A percentile compares a stretch with the other conserved stretches of the same genome.
phyloP scores from a whole-genome alignment of 2,329 filamentous ascomycete species.

The Aspergillus sp. region DNA sequence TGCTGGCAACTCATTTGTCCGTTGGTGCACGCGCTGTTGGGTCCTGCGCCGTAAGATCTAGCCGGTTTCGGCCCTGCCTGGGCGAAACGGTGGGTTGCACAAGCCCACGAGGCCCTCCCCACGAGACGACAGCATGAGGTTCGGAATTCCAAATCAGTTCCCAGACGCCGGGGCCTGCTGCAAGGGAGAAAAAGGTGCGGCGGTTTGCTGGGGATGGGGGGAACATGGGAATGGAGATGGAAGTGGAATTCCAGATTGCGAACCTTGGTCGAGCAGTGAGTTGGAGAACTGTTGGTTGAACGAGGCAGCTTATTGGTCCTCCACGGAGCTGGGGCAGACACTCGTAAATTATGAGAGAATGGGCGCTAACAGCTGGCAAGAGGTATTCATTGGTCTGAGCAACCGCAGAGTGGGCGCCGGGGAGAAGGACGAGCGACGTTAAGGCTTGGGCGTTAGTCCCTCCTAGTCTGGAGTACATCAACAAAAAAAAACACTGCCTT shows the following conservation, averaged over 20 bases:
- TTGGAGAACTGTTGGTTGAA: slow-evolving; percentile 1
- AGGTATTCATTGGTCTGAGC: not conserved
- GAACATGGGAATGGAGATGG: not conserved
- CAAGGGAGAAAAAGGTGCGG: not conserved
- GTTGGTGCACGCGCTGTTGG: slow-evolving; percentile 9
- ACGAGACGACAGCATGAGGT: not conserved
- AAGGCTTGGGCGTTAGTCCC: not conserved
- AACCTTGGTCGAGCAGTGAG: slow-evolving; percentile 1
- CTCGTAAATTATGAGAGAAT: not conserved
- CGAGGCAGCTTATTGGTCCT: not conserved
- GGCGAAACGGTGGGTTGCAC: slow-evolving; percentile 11
- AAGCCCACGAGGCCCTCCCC: not conserved
- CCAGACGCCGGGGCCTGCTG: not conserved
- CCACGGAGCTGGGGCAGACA: not conserved
- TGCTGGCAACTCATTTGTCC: slow-evolving; percentile 8
- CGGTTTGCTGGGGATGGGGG: not conserved
- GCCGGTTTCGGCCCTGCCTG: not conserved
- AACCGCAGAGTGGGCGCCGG: not conserved
- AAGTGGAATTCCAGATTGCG: slow-evolving; percentile 3
- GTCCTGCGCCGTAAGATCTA: slow-evolving; percentile 10
- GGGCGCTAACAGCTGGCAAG: not conserved
- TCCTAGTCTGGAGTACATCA: not conserved
- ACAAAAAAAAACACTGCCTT: not conserved
- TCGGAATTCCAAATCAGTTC: not conserved
- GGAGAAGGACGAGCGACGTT: not conserved